A percentile compares a stretch with the other conserved stretches of the same genome.
phyloP scores from a whole-genome alignment of 805 yeast genomes.

The Tetrapisispora namnaoensis region DNA sequence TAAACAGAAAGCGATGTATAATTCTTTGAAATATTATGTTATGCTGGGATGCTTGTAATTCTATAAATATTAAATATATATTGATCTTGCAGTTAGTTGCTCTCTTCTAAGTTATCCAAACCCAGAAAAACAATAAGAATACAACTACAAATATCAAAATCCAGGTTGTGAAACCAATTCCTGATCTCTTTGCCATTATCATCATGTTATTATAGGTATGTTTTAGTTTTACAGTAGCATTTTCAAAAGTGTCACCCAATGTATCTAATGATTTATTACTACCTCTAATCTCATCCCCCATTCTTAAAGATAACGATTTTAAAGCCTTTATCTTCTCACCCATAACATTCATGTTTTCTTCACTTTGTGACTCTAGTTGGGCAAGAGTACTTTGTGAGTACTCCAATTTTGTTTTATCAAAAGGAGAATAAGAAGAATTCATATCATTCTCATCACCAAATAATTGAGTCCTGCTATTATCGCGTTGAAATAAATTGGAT shows the following conservation, averaged over 20 bases:
- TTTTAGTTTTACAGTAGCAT: constrained; percentile 38
- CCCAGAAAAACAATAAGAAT: constrained; percentile 41
- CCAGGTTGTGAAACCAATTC: constrained; percentile 60
- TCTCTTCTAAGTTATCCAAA: constrained; percentile 29
- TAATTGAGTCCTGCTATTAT: constrained; percentile 24
- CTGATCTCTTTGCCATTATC: constrained; percentile 52
- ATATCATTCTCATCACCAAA: constrained; percentile 15
- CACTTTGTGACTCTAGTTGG: constrained; percentile 57
- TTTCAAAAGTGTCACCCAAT: constrained; percentile 38
- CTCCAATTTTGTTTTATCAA: constrained; percentile 31
- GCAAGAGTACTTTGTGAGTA: constrained; percentile 45
- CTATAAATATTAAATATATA: background rate
- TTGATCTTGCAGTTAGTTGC: background rate
- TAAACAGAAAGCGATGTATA: background rate
- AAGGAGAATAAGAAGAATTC: constrained; percentile 32
- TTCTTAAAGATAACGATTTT: constrained; percentile 44
- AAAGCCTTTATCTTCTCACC: constrained; percentile 43
- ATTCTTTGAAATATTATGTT: background rate
- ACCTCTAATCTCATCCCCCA: constrained; percentile 57
- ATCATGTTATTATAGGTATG: constrained; percentile 48
- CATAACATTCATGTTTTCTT: constrained; percentile 42
- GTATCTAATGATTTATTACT: constrained; percentile 38
- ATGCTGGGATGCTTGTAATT: background rate
- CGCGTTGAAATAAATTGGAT: constrained; percentile 20
- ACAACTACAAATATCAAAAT: constrained; percentile 39